These are phyloP conservation scores for Diaporthe sp. DNA, from an alignment of 2,329 filamentous ascomycete genomes.

Conservation along the genomic window DNA sequence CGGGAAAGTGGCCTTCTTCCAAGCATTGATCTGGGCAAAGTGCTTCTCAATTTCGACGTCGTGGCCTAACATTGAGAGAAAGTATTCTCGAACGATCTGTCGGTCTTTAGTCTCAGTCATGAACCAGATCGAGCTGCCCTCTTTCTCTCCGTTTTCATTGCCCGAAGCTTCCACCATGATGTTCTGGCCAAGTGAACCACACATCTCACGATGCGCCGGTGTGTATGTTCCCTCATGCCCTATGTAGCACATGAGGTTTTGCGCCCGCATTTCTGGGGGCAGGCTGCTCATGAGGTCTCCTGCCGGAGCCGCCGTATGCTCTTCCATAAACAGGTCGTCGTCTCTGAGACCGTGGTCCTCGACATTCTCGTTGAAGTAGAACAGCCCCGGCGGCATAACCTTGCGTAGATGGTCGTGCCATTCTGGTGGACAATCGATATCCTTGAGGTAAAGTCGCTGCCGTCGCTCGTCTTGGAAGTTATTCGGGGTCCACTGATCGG, in stretches of 20 bases:
- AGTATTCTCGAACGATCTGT: constrained; percentile 91
- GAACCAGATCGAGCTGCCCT: constrained; percentile 96
- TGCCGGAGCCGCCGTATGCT: constrained; percentile 73
- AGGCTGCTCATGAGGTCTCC: constrained; percentile 97
- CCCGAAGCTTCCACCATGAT: constrained; percentile 96
- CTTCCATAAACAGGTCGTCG: constrained; percentile 58
- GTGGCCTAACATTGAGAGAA: constrained; percentile 91
- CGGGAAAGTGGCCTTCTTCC: constrained; percentile 93
- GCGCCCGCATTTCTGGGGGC: constrained; percentile 86
- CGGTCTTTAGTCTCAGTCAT: constrained; percentile 98
- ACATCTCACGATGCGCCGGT: constrained; percentile 97
- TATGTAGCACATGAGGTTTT: constrained; percentile 98
- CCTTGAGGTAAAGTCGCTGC: constrained; percentile 94
- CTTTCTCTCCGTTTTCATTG: constrained; percentile 78
- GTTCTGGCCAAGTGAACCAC: constrained; percentile 93
- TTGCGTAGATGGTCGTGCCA: constrained; percentile 87
- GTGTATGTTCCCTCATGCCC: constrained; percentile 98
- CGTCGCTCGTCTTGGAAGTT: constrained; percentile 84
- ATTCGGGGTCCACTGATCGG: constrained; percentile 81
- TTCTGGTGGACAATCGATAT: constrained; percentile 91
- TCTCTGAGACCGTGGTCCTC: constrained; percentile 54
- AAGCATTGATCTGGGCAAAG: constrained; percentile 94
- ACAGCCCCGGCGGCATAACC: constrained; percentile 83
- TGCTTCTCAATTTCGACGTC: constrained; percentile 98
- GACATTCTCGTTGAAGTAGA: constrained; percentile 89